These are phyloP conservation scores for Otatea glauca DNA, from an alignment of 176 grass and related monocot species.

Conservation along the genomic window DNA sequence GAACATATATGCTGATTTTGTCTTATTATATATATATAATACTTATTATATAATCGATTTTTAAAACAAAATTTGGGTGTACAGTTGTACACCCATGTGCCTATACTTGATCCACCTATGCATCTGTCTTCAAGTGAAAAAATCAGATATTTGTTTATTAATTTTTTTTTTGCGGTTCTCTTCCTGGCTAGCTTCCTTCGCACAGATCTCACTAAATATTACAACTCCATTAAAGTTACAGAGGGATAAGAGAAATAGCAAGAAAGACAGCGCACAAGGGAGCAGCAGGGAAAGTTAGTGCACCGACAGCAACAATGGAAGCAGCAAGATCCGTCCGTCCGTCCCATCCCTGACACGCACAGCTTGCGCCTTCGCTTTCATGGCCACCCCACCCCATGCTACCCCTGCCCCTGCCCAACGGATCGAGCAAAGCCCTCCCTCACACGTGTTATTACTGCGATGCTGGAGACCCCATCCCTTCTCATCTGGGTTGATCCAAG, in stretches of 20 bases:
- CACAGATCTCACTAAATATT: too few relatives aligned
- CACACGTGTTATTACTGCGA: neutral
- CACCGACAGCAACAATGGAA: conserved; percentile 7
- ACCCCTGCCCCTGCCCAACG: neutral
- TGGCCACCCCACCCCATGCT: neutral
- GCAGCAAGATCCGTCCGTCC: neutral
- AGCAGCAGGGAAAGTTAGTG: neutral
- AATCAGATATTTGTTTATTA: too few relatives aligned
- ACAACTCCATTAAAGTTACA: too few relatives aligned
- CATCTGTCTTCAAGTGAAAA: too few relatives aligned
- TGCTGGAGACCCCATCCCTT: neutral
- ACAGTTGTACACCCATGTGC: too few relatives aligned
- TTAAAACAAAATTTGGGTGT: too few relatives aligned
- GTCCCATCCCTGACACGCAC: neutral
- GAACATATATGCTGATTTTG: too few relatives aligned
- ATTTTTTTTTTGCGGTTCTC: too few relatives aligned
- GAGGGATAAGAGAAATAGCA: neutral
- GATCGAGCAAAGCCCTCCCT: neutral
- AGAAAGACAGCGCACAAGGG: neutral
- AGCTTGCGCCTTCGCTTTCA: neutral
- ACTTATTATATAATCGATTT: too few relatives aligned
- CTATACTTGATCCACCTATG: too few relatives aligned
- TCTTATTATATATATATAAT: too few relatives aligned
- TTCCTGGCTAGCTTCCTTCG: too few relatives aligned
- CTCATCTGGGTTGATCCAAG: neutral